A percentile compares a stretch with the other conserved stretches of the same genome.
Evolutionary conservation across 805 yeast genomes (phyloP).

Genomic region (Candida corydali): DNA sequence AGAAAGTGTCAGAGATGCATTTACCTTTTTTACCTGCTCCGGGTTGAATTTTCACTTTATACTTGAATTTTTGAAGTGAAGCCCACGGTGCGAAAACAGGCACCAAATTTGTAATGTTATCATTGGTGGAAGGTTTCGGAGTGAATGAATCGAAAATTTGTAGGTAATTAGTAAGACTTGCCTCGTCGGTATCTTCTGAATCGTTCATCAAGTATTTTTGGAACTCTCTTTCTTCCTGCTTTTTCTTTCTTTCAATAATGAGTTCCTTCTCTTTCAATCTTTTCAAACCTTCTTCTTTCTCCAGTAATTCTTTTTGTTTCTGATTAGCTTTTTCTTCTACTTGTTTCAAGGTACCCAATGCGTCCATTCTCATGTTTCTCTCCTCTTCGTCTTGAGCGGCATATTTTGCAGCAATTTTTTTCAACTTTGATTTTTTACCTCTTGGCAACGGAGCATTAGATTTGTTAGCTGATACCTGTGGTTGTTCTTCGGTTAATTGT

Average conservation of each 20-base stretch:
- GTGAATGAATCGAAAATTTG: constrained; percentile 44
- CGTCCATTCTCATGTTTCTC: constrained; percentile 66
- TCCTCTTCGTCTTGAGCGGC: constrained; percentile 93
- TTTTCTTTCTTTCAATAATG: constrained; percentile 40
- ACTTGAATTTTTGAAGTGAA: constrained; percentile 67
- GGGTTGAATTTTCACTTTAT: constrained; percentile 80
- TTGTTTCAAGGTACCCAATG: constrained; percentile 77
- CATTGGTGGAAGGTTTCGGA: constrained; percentile 44
- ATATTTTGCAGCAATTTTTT: constrained; percentile 78
- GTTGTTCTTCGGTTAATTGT: constrained; percentile 5
- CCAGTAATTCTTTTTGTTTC: constrained; percentile 12
- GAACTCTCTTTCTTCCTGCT: constrained; percentile 43
- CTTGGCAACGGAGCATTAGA: constrained; percentile 48
- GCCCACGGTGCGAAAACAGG: constrained; percentile 95
- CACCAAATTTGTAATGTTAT: constrained; percentile 57
- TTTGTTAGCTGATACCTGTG: constrained; percentile 5
- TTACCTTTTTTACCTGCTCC: constrained; percentile 85
- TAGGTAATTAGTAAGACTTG: constrained; percentile 27
- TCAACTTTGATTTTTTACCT: constrained; percentile 81
- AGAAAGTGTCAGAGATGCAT: constrained; percentile 64
- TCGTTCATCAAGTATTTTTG: constrained; percentile 36
- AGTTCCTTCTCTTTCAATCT: constrained; percentile 25
- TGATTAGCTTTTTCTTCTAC: constrained; percentile 26
- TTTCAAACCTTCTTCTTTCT: constrained; percentile 19
- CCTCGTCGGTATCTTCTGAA: constrained; percentile 24